Evolutionary conservation across 345 rosid species (phyloP), one percentile per base, ranked within the genome.

Genomic region (Bruguiera gymnorhiza): DNA sequence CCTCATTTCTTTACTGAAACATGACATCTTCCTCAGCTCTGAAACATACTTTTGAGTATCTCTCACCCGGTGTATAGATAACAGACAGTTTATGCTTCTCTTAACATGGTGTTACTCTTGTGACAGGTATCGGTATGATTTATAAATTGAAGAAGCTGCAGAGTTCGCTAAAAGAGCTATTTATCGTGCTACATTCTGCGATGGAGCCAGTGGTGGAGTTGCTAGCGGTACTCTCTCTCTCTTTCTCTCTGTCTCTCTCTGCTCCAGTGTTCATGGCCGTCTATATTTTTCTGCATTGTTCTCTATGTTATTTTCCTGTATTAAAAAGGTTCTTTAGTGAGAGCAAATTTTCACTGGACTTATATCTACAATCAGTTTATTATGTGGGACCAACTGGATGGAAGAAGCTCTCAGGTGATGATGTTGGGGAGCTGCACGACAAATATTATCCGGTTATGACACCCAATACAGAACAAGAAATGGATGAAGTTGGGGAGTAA

Each of bases 161-260:
- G 99, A 96, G 79, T 79, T 96, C 83, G 99, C 96, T 48, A 83
- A 96, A 77, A 87, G 99, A 78, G 79, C 98, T 73, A 96, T 96
- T 75, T 96, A 96, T 79, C 99, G 92, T 75, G 99, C 99, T 10
- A 95, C 99, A 50, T 96, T 90, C 85, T 87, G 99, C 29, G 99
- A 96, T 79, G 99, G 93, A 61, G 98, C 99, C 76, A 96, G 99
- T 83, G 99, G 99, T 79, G 99, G 99, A 70, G 98, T 96, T 54
- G 99, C 96, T 51, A 96, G 99, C 79, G 98, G 98, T 96, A 87
- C 55, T 4, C 29, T 60, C 63, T 68, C 81, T 73, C 58, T 59
- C 72, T 66, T 55, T 34, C 56, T 60, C 3, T 20, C 21, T 52
- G 21, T 32, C 36, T 36, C 2, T 39, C 48, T 39, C 11, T 43